Conservation (phyloP, 805 yeast species). For the Saturnispora galanensis region DNA sequence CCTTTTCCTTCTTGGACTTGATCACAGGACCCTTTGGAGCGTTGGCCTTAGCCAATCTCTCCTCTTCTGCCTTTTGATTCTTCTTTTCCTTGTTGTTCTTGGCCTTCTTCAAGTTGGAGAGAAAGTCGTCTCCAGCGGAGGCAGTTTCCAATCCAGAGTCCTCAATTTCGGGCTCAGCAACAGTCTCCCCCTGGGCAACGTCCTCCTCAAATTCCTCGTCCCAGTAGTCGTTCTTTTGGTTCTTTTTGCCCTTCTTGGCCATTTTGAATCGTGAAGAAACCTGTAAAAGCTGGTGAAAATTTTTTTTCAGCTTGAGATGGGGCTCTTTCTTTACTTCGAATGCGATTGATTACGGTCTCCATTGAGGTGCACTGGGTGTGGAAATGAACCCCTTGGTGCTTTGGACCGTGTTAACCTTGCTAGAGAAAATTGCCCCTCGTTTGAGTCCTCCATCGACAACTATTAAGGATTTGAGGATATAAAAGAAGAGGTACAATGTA, state of each 20-base stretch:
- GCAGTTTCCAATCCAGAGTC: conserved; percentile 21
- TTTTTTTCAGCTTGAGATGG: neutral
- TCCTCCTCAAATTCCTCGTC: conserved; percentile 60
- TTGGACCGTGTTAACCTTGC: neutral
- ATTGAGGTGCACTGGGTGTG: neutral
- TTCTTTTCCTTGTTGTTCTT: conserved; percentile 68
- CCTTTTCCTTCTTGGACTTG: conserved; percentile 88
- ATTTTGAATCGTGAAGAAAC: conserved; percentile 4
- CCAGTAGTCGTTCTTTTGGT: conserved; percentile 65
- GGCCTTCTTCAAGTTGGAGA: conserved; percentile 73
- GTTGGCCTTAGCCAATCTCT: conserved; percentile 24
- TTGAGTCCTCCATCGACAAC: conserved; percentile 7
- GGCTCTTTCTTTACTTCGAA: neutral
- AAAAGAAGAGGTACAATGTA: conserved; percentile 3
- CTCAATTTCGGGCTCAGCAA: conserved; percentile 18
- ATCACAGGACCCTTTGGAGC: conserved; percentile 47
- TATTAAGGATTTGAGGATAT: conserved; percentile 3
- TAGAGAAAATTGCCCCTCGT: conserved; percentile 2
- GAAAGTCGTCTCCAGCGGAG: conserved; percentile 43
- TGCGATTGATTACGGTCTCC: conserved; percentile 1
- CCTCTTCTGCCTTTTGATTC: conserved; percentile 50
- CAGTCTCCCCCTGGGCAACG: conserved; percentile 43
- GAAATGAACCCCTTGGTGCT: neutral
- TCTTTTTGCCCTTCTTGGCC: conserved; percentile 45
- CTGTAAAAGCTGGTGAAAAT: neutral